Conservation (phyloP, 176 grass and related monocot species). For the Themeda triandra region DNA sequence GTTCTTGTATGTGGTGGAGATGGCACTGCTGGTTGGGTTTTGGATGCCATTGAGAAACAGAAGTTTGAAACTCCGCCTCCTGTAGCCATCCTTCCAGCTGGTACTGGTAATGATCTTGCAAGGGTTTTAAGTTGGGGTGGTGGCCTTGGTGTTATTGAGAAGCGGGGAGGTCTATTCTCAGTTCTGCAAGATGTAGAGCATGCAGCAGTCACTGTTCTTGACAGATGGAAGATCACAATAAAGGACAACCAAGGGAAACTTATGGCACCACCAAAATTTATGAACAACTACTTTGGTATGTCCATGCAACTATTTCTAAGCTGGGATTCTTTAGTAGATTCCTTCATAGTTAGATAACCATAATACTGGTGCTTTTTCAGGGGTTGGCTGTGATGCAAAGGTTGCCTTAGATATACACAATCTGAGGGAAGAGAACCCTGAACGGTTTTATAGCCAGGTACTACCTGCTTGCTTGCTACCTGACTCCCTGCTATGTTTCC, state of each 20-base stretch:
- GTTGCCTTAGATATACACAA: conserved; percentile 97
- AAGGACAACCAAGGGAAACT: conserved; percentile 50
- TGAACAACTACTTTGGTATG: conserved; percentile 89
- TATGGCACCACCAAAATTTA: conserved; percentile 50
- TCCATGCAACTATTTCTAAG: conserved; percentile 17
- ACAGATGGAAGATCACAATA: conserved; percentile 72
- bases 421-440: conserved; percentile 96
- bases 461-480: neutral
- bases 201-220: conserved; percentile 69
- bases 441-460: conserved; percentile 95
- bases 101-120: conserved; percentile 84
- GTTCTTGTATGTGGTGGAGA: conserved; percentile 91
- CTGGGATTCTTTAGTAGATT: neutral
- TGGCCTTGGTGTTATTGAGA: conserved; percentile 69
- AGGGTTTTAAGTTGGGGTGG: conserved; percentile 76
- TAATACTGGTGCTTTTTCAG: conserved; percentile 37
- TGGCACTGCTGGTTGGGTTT: conserved; percentile 76
- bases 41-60: conserved; percentile 82
- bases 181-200: conserved; percentile 67
- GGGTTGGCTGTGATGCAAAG: conserved; percentile 97
- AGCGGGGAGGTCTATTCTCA: conserved; percentile 57
- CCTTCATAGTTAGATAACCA: neutral
- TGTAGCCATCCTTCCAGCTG: conserved; percentile 84
- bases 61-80: conserved; percentile 81
- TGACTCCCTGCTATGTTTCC: neutral